A percentile compares a stretch with the other conserved stretches of the same genome.
Conservation (phyloP, 768 basidiomycete species). For the Chiua virens region DNA sequence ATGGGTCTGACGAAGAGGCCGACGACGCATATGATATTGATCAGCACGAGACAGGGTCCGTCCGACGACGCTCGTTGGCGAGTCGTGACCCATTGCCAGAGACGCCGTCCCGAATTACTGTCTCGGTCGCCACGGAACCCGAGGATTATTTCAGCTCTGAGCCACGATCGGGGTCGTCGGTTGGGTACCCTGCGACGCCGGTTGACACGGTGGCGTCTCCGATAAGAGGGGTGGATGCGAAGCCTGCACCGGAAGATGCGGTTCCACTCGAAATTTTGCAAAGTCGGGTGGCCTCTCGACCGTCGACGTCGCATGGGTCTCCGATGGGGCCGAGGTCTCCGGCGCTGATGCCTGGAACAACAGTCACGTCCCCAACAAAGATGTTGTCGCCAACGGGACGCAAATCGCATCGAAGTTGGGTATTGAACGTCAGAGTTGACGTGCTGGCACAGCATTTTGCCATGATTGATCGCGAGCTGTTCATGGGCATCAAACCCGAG, state of each 20-base stretch:
- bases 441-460: slow-evolving; percentile 74
- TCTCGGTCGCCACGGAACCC: slow-evolving; percentile 19
- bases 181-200: slow-evolving; percentile 15
- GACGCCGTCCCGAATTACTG: slow-evolving; percentile 20
- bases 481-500: slow-evolving; percentile 82
- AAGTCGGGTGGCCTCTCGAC: slow-evolving; percentile 48
- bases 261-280: slow-evolving; percentile 67
- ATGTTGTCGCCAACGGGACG: slow-evolving; percentile 38
- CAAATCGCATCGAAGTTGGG: slow-evolving; percentile 67
- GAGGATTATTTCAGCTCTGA: slow-evolving; percentile 27
- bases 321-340: slow-evolving; percentile 16
- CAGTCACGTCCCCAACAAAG: slow-evolving; percentile 33
- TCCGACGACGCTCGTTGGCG: slow-evolving; percentile 5
- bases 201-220: slow-evolving; percentile 4
- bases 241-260: slow-evolving; percentile 57
- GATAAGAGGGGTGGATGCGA: slow-evolving; percentile 39
- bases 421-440: slow-evolving; percentile 61
- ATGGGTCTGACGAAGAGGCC: slow-evolving; percentile 43
- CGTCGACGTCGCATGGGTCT: slow-evolving; percentile 34
- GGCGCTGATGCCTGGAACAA: slow-evolving; percentile 8
- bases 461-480: slow-evolving; percentile 87
- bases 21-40: slow-evolving; percentile 34
- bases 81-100: slow-evolving; percentile 11
- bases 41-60: slow-evolving; percentile 32
- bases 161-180: slow-evolving; percentile 13